These are phyloP conservation scores for Colletotrichum scovillei DNA, from an alignment of 2,329 filamentous ascomycete species.

Conservation along the genomic window DNA sequence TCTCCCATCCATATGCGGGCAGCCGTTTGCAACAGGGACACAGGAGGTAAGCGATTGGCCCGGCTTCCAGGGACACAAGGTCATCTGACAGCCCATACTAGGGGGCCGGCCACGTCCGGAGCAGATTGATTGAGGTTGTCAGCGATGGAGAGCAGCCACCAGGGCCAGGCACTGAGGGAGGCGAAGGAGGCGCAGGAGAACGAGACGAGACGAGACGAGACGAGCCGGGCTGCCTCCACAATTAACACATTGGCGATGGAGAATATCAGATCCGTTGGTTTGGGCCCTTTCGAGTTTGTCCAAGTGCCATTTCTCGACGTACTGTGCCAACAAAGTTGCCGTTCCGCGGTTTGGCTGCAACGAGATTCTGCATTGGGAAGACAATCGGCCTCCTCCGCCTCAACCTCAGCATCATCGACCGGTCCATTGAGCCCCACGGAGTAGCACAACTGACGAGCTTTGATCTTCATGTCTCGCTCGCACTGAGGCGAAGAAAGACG, in stretches of 20 bases:
- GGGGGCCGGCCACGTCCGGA: conserved; percentile 1
- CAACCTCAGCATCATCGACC: conserved; percentile 4
- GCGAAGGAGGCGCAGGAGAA: conserved; percentile 17
- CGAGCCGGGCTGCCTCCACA: conserved; percentile 27
- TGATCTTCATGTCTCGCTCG: conserved; percentile 22
- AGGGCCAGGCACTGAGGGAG: conserved; percentile 17
- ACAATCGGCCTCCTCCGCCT: conserved; percentile 16
- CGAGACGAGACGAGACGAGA: conserved; percentile 18
- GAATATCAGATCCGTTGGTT: neutral
- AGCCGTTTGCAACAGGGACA: conserved; percentile 18
- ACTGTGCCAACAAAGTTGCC: conserved; percentile 11
- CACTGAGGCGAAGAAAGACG: neutral
- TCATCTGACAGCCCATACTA: conserved; percentile 27
- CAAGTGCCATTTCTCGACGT: neutral
- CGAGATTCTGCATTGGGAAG: conserved; percentile 10
- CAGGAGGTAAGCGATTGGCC: conserved; percentile 26
- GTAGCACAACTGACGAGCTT: conserved; percentile 11
- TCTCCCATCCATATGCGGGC: conserved; percentile 3
- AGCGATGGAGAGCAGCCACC: neutral
- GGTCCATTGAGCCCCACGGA: conserved; percentile 5
- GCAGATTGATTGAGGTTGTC: neutral
- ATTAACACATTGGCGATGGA: neutral
- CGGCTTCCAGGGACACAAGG: conserved; percentile 28
- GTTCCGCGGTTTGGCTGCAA: conserved; percentile 8
- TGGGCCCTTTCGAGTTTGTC: neutral